These are phyloP conservation scores for Pythium rishiriense DNA, from an alignment of 352 stramenopile species.

Conservation along the genomic window DNA sequence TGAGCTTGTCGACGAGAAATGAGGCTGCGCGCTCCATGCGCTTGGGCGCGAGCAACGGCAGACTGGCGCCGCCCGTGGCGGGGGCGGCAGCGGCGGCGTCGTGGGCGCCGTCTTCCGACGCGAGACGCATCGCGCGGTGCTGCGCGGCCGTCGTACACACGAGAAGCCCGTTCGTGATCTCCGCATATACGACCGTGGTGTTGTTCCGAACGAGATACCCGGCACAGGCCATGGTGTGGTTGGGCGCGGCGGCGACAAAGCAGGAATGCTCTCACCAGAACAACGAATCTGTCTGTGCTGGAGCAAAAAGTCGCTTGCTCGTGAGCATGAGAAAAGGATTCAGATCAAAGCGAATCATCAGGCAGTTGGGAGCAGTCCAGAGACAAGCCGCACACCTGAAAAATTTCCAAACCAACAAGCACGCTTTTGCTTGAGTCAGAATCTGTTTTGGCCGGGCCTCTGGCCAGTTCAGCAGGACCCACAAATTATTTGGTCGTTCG, in stretches of 20 bases:
- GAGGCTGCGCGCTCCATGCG: constrained; percentile 32
- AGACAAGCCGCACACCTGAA: constrained; percentile 18
- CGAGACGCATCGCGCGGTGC: constrained; percentile 11
- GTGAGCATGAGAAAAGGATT: constrained; percentile 17
- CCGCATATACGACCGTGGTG: constrained; percentile 51
- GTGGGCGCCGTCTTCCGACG: background rate
- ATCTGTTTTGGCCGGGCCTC: constrained; percentile 10
- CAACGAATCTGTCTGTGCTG: constrained; percentile 11
- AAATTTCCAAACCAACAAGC: constrained; percentile 2
- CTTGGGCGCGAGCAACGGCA: constrained; percentile 51
- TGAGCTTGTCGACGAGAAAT: constrained; percentile 14
- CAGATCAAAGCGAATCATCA: constrained; percentile 24
- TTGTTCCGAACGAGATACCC: constrained; percentile 68
- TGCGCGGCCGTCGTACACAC: constrained; percentile 34
- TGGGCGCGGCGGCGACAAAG: background rate
- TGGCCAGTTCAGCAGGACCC: background rate
- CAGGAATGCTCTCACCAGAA: background rate
- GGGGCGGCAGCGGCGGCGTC: constrained; percentile 13
- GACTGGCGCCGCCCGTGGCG: constrained; percentile 16
- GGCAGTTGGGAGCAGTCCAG: constrained; percentile 10
- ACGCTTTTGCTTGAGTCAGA: constrained; percentile 1
- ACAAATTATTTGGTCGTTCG: constrained; percentile 4
- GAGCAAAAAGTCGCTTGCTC: background rate
- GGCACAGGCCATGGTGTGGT: constrained; percentile 53
- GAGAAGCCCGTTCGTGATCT: constrained; percentile 58